Base-by-base conservation (phyloP, 176 grass and related monocot genomes). In the Chrysopogon serrulatus region DNA sequence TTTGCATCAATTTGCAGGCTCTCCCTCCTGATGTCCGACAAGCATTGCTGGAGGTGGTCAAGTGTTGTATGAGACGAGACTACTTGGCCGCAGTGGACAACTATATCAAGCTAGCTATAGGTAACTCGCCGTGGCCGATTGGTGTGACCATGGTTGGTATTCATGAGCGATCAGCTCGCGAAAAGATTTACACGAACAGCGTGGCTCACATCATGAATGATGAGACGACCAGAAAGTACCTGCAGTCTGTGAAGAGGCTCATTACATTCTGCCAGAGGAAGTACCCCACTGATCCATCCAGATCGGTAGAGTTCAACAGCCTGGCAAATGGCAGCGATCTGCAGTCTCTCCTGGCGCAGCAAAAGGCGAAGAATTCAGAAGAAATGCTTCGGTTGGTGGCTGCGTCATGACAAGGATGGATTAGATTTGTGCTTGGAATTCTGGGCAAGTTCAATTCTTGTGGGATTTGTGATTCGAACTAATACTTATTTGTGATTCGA, bases 161-260 rank as follows among this genome's bases (percentile, higher is more conserved):
- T n/a, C 94, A 97, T 18, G 92, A 97, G 77, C 83, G 92, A 2
- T 94, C 92, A 0, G 94, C 94, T 6, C 87, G 92, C 11, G 90
- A 97, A 79, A 94, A 97, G 85, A 94, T 97, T 80, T 92, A 89
- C 86, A 44, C 87, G 0, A 92, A 89, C 65, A 90, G 94, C 53
- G 92, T 97, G 44, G 92, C 92, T 2, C 94, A 97, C 78, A 92
- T 97, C 72, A 97, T 94, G 90, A 94, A 97, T 45, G 92, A 97
- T 39, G 92, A 97, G 82, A 94, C 83, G 4, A 94, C 92, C 1
- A 85, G 92, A 21, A 97, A 91, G 71, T 97, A 94, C 67, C 67
- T 94, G 60, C 95, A 92, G 32, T 94, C 88, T 2, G 86, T 97
- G 68, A 94, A 94, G 88, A 86, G 92, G 90, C 83, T 97, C 33